Base-by-base conservation (phyloP, 2,329 filamentous ascomycete genomes). In the Sordariomycetes sp. region DNA sequence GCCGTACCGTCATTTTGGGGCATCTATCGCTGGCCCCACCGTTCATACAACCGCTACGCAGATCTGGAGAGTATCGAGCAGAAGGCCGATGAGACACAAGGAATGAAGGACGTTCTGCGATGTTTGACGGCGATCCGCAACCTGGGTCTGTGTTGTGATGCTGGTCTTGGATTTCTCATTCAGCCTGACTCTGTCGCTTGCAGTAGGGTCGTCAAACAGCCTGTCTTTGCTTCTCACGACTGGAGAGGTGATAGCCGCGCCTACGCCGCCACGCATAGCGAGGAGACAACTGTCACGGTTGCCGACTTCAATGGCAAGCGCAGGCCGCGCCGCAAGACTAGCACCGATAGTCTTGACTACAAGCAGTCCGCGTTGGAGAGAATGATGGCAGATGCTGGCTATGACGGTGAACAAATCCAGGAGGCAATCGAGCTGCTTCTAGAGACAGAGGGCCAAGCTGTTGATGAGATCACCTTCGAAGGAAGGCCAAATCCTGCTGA, bases 141-240 rank as follows among this genome's bases (percentile, higher is more conserved):
- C 39, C 63, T 86, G n/a, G 80, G 73, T 0, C 54, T 86, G 4
- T 82, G 75, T 14, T 66, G 82, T 26, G 75, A 82, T 46, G 77
- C 70, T 36, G 79, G 80, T 8, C 61, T 84, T 24, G 81, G 81
- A 9, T 84, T 77, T 64, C 63, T 85, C 9, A 59, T 61, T 30
- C 78, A 79, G 1, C 73, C 78, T 2, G 77, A 82, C 48, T 55
- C 65, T 14, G 66, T 66, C 30, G 58, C 59, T 6, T 58, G 70
- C 15, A 58, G 69, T 30, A 55, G 61, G 14, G 58, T 57, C 2
- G 39, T 42, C 21, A 49, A 42, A 6, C 50, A 54, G 12, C 48
- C 57, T 4, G 51, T 64, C n/a, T 65, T 65, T 39, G 42, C 48
- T 18, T 44, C 42, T 3, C 40, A 47, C 21, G 42, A 52, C 25